These are phyloP conservation scores for Nicotiana otophora DNA, from an alignment of 257 asterid species.

Conservation along the genomic window DNA sequence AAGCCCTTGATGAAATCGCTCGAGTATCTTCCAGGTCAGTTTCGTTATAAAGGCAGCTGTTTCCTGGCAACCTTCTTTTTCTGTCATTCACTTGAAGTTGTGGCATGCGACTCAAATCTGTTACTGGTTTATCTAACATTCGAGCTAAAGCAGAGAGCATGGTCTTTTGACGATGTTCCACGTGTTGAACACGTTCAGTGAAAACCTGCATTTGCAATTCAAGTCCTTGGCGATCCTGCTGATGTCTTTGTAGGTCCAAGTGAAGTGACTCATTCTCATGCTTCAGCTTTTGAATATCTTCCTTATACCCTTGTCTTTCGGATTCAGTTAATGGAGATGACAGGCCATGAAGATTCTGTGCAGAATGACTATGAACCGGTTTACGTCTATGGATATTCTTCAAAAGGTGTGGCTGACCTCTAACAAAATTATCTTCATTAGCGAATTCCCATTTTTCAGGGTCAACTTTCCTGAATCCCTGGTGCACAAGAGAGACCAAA, in stretches of 20 bases:
- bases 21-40: constrained; percentile 27
- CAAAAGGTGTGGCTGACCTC: constrained; percentile 69
- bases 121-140: constrained; percentile 35
- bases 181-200: constrained; percentile 37
- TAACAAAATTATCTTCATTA: constrained; percentile 58
- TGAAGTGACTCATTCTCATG: constrained; percentile 47
- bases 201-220: constrained; percentile 35
- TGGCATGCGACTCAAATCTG: constrained; percentile 30
- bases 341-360: constrained; percentile 33
- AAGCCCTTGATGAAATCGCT: constrained; percentile 31
- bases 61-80: constrained; percentile 67
- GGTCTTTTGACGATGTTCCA: constrained; percentile 38
- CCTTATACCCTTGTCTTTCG: constrained; percentile 62
- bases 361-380: constrained; percentile 92
- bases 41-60: constrained; percentile 37
- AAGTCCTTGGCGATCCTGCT: constrained; percentile 50
- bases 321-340: constrained; percentile 45
- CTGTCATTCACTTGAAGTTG: constrained; percentile 41
- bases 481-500: constrained; percentile 12
- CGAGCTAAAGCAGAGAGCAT: constrained; percentile 53
- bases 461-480: constrained; percentile 92
- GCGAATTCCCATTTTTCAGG: constrained; percentile 95
- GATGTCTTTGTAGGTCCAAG: constrained; percentile 42
- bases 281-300: constrained; percentile 56
- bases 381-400: constrained; percentile 82